Evolutionary conservation across 768 basidiomycete species (phyloP), one percentile per base, ranked within the genome.

Genomic region (Macrolepiota fuliginosa): DNA sequence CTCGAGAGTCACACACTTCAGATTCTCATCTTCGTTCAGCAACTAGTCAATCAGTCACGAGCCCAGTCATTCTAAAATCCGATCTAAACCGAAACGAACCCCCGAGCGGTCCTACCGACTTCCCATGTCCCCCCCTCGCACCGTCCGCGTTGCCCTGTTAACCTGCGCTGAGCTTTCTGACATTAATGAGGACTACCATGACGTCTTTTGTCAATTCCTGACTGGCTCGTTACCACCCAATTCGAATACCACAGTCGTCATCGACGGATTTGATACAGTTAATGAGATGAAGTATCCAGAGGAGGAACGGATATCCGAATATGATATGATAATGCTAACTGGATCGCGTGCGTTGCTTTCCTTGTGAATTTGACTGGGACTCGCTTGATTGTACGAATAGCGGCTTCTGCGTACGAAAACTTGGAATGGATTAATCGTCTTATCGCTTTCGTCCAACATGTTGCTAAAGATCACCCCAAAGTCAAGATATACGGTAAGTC

Each of bases 341-440:
- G 96, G 96, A 0, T 92, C 92, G 17, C 86, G 94, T 96, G 66
- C 49, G 83, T 76, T 19, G 22, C 47, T 47, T 22, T 13, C 40
- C 3, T 50, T 39, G 10, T 32, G 3, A 3, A 7, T 32, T 32
- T 3, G 29, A 32, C 3, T 32, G 54, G 13, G 45, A 54, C 24
- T 19, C 5, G 42, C 3, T n/a, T 60, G 37, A 39, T 50, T 25
- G 7, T 32, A 17, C 25, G 22, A 42, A 42, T 67, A 94, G 93
- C 86, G 32, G 81, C 87, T 0, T 86, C 87, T 22, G 94, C 94
- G 2, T 89, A 92, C 72, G 86, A 89, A 60, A 75, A 89, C 56
- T 51, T 85, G 13, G 83, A 85, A 17, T 98, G 94, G 92, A 88
- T 95, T 63, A 83, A 84, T 65, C 76, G 69, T 11, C 86, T 96